These are phyloP conservation scores for Iris pallida DNA, from an alignment of 116 monocot genomes.

Conservation along the genomic window DNA sequence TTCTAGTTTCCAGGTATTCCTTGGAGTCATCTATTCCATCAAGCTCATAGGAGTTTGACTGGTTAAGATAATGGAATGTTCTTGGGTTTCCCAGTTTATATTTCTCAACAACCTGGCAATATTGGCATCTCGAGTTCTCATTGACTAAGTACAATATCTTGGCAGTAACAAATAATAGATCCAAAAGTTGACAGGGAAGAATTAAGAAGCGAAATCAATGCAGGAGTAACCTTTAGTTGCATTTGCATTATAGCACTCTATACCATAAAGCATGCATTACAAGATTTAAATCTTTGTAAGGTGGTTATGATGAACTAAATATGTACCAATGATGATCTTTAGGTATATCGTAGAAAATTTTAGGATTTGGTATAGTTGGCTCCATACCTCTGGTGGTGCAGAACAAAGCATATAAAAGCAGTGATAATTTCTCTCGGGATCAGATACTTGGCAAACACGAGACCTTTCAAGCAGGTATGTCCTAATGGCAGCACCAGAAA, in stretches of 20 bases:
- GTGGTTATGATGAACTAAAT: no score
- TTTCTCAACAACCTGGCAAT: slow-evolving; percentile 46
- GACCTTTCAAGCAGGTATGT: slow-evolving; percentile 87
- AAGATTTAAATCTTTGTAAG: no score
- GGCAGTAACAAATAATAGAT: no score
- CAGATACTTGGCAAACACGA: slow-evolving; percentile 76
- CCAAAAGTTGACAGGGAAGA: neutral
- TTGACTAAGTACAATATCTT: no score
- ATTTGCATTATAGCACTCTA: no score
- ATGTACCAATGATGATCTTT: no score
- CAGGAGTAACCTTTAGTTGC: no score
- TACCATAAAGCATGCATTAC: no score
- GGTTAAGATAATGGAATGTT: slow-evolving; percentile 67
- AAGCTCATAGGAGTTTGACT: slow-evolving; percentile 55
- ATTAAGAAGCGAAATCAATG: neutral
- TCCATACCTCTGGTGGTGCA: slow-evolving; percentile 51
- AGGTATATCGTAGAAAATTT: no score
- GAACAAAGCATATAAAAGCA: slow-evolving; percentile 83
- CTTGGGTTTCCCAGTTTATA: slow-evolving; percentile 55
- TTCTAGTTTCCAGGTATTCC: slow-evolving; percentile 68
- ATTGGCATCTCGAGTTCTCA: no score
- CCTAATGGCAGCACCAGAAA: slow-evolving; percentile 80
- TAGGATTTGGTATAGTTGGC: no score
- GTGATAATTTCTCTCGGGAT: slow-evolving; percentile 82
- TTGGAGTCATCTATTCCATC: slow-evolving; percentile 62